Evolutionary conservation across 176 grass and related monocot species (phyloP).

Genomic region (Lolium perenne): DNA sequence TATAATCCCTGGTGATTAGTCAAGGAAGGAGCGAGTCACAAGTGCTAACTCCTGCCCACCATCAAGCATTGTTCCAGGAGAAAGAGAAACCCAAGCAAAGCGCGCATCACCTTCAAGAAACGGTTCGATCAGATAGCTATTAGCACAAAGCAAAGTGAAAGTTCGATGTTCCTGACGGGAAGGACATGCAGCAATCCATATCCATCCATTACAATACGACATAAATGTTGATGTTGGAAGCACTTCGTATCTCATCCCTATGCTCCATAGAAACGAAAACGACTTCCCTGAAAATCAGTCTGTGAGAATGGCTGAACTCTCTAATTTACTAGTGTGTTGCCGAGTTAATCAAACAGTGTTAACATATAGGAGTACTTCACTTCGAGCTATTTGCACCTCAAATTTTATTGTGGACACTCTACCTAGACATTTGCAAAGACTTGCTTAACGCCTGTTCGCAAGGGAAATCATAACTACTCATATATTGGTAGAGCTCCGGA

Average conservation of each 20-base stretch:
- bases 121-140: neutral
- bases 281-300: slow-evolving; percentile 7
- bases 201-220: neutral
- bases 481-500: neutral
- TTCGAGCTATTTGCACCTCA: slow-evolving; percentile 1
- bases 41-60: neutral
- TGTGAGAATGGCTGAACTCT: neutral
- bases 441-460: neutral
- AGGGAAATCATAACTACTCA: neutral
- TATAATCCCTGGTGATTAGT: neutral
- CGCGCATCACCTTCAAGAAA: neutral
- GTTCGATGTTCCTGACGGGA: neutral
- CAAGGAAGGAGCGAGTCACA: neutral
- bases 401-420: neutral
- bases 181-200: neutral
- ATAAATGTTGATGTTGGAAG: slow-evolving; percentile 3
- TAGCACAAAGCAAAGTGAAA: slow-evolving; percentile 2
- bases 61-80: neutral
- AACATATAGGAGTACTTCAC: neutral
- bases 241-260: neutral
- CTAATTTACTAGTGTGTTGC: neutral
- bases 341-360: neutral
- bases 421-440: neutral
- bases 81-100: slow-evolving; percentile 20
- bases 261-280: neutral